Conservation (phyloP, 352 stramenopile genomes). For the Pythium oligandrum region DNA sequence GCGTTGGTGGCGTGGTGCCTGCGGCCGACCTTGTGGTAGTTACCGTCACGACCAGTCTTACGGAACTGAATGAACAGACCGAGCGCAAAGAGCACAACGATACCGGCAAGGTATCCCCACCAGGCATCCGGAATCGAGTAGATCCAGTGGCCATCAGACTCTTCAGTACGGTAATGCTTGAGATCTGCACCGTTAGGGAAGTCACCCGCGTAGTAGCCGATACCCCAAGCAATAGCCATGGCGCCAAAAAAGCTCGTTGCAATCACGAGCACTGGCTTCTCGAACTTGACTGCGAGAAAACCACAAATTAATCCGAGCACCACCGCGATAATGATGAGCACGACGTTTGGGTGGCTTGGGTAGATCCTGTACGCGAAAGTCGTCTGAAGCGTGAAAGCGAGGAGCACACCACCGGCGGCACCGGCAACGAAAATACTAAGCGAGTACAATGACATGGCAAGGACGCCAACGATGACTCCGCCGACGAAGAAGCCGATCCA, state of each 20-base stretch:
- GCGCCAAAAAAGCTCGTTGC: slow-evolving; percentile 44
- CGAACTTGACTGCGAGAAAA: slow-evolving; percentile 38
- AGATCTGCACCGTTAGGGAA: slow-evolving; percentile 55
- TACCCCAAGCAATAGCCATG: slow-evolving; percentile 44
- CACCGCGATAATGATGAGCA: slow-evolving; percentile 41
- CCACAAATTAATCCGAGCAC: slow-evolving; percentile 43
- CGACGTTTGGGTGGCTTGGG: slow-evolving; percentile 42
- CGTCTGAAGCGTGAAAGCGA: slow-evolving; percentile 56
- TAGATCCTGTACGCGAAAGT: slow-evolving; percentile 53
- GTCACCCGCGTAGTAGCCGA: slow-evolving; percentile 58
- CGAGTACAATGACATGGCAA: slow-evolving; percentile 49
- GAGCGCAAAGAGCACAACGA: slow-evolving; percentile 42
- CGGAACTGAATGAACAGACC: slow-evolving; percentile 43
- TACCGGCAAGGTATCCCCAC: slow-evolving; percentile 58
- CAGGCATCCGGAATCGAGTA: slow-evolving; percentile 44
- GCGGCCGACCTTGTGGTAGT: slow-evolving; percentile 11
- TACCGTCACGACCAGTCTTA: slow-evolving; percentile 20
- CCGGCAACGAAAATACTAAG: slow-evolving; percentile 53
- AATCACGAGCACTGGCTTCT: slow-evolving; percentile 48
- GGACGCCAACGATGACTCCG: slow-evolving; percentile 40
- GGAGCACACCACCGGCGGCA: slow-evolving; percentile 43
- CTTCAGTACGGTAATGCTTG: slow-evolving; percentile 24
- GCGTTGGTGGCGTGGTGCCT: neutral
- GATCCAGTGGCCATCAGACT: slow-evolving; percentile 24
- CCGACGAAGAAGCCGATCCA: slow-evolving; percentile 71